Base-by-base conservation (phyloP, 2,329 filamentous ascomycete species). In the Cordyceps fumosorosea region DNA sequence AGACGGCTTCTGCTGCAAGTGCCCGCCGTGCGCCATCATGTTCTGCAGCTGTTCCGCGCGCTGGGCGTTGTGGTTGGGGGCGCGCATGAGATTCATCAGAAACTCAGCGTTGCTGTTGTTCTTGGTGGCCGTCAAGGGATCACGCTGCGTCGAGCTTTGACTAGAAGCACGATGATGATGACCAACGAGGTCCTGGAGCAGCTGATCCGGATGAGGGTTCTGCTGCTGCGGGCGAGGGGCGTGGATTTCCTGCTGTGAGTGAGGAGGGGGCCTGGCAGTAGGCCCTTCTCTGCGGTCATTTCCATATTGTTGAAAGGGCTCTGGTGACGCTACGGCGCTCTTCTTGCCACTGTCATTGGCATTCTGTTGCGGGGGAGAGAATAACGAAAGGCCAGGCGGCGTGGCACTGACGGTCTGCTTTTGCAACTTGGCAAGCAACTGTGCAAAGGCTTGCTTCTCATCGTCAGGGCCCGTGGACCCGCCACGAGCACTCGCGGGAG, bases 361-460 rank as follows among this genome's bases (percentile, higher is more conserved):
- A 6, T 16, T 72, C 32, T 76, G 72, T 1, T 73, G 74, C 48
- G 78, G 78, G 14, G 76, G 74, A 22, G 77, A 73, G 64, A 78
- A 82, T 3, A 76, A 72, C 3, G 79, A 78, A 7, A 72, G 71
- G 1, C 73, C 73, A 11, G 80, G 77, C 14, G 81, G 78, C 32
- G 82, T 79, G 54, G 77, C 76, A 51, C 73, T 77, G 65, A 74
- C 67, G 2, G 77, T 81, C 63, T 85, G 83, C 62, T 79, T 79
- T 64, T 92, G 88, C 47, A 96, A 83, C 81, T 96, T 96, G 67
- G 89, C 84, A 42, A 96, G 79, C 52, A 97, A 84, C 51, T 87
- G 84, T 66, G 91, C 85, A 74, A 97, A 96, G 1, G 91, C 93
- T 72, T 92, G 89, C 73, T 91, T 91, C 69, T 96, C 93, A 58